phyloP scores from a whole-genome alignment of 768 basidiomycete genomes.

The Russula olivacea region DNA sequence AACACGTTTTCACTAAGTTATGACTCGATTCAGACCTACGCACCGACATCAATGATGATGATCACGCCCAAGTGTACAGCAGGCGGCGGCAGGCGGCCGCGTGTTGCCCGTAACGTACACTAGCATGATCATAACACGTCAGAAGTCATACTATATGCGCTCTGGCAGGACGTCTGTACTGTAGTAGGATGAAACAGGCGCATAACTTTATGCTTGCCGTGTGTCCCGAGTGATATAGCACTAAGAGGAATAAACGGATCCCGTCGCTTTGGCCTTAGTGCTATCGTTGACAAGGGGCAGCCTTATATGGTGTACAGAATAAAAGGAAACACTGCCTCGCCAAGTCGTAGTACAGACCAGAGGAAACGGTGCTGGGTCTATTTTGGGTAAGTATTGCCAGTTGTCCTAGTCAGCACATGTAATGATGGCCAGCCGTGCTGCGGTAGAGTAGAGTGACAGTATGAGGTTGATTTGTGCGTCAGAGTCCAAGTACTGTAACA shows the following conservation, averaged over 20 bases:
- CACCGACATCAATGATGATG: background rate
- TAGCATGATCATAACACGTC: background rate
- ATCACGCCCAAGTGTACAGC: background rate
- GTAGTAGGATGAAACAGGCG: background rate
- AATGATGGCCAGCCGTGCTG: background rate
- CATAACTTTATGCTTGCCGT: background rate
- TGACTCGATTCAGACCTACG: background rate
- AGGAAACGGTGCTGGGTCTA: background rate
- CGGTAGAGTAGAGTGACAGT: background rate
- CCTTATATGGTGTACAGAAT: background rate
- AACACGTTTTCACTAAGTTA: background rate
- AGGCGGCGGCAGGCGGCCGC: background rate
- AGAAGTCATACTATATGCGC: background rate
- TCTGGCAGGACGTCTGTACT: background rate
- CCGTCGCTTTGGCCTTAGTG: background rate
- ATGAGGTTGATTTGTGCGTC: background rate
- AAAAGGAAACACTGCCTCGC: background rate
- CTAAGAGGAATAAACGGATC: background rate
- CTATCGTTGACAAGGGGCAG: background rate
- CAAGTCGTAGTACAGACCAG: background rate
- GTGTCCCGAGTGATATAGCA: conserved; percentile 2
- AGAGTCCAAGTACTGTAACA: background rate
- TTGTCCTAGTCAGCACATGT: background rate
- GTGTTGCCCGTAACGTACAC: background rate
- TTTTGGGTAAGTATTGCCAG: background rate